Evolutionary conservation across 2,329 filamentous ascomycete species (phyloP).

Genomic region (Juglanconis oblonga): DNA sequence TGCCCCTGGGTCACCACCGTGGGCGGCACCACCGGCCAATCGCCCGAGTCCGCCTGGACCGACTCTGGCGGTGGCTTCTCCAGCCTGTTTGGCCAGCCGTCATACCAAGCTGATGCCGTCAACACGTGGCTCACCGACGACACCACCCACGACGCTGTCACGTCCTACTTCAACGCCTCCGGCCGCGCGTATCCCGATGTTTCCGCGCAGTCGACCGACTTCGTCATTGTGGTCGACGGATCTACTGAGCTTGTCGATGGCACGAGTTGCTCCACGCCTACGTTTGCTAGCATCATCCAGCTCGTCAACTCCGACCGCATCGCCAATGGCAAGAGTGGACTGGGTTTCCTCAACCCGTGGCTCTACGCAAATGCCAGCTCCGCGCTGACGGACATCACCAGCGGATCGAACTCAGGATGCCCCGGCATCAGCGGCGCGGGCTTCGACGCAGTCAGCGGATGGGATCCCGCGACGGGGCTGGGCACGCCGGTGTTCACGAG

Average conservation of each 20-base stretch:
- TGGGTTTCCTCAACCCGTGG: constrained; percentile 40
- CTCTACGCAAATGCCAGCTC: constrained; percentile 18
- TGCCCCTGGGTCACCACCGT: constrained; percentile 63
- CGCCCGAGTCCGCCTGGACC: constrained; percentile 50
- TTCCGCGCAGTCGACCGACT: constrained; percentile 36
- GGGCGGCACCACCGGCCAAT: constrained; percentile 51
- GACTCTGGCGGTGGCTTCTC: constrained; percentile 54
- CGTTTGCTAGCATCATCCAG: constrained; percentile 49
- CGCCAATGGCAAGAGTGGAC: constrained; percentile 35
- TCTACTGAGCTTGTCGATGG: neutral
- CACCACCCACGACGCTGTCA: constrained; percentile 6
- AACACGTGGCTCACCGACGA: constrained; percentile 6
- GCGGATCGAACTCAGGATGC: constrained; percentile 8
- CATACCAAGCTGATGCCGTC: constrained; percentile 39
- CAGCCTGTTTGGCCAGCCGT: constrained; percentile 41
- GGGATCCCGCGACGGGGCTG: constrained; percentile 16
- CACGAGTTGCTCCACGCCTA: constrained; percentile 45
- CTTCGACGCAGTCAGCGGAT: constrained; percentile 14
- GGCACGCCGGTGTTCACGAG: constrained; percentile 17
- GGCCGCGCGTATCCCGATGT: constrained; percentile 18
- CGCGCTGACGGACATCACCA: constrained; percentile 23
- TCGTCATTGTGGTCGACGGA: constrained; percentile 15
- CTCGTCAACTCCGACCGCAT: constrained; percentile 52
- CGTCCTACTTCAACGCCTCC: constrained; percentile 35
- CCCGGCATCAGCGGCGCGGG: constrained; percentile 9